phyloP scores from a whole-genome alignment of 2,329 filamentous ascomycete genomes.

The Pleurostoma richardsiae region DNA sequence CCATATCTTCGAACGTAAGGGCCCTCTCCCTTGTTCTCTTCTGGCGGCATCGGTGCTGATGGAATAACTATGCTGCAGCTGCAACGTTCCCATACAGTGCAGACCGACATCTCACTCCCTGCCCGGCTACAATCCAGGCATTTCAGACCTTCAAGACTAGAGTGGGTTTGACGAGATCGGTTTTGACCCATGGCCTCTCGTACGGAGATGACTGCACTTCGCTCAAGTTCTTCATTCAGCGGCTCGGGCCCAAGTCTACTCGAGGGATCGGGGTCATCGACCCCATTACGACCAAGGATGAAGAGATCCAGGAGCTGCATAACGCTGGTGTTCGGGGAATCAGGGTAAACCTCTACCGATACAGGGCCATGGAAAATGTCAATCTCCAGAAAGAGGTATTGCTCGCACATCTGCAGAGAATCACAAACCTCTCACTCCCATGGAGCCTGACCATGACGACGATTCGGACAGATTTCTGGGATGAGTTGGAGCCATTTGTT shows the following conservation, averaged over 20 bases:
- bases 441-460: conserved; percentile 26
- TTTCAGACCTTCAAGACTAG: conserved; percentile 15
- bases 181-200: conserved; percentile 28
- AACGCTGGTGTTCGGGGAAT: conserved; percentile 23
- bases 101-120: too few relatives aligned
- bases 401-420: conserved; percentile 17
- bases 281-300: conserved; percentile 14
- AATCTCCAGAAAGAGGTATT: conserved; percentile 24
- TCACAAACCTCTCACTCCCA: conserved; percentile 12
- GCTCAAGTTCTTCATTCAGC: conserved; percentile 21
- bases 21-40: too few relatives aligned
- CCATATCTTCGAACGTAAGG: too few relatives aligned
- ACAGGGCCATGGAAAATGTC: conserved; percentile 28
- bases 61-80: too few relatives aligned
- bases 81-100: too few relatives aligned
- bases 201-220: conserved; percentile 29
- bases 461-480: conserved; percentile 22
- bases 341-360: conserved; percentile 27
- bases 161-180: conserved; percentile 18
- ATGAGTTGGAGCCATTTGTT: conserved; percentile 14
- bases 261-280: conserved; percentile 23
- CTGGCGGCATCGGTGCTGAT: too few relatives aligned
- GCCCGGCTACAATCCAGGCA: background rate
- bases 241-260: conserved; percentile 17
- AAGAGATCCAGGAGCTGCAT: conserved; percentile 17